Evolutionary conservation across 2,329 filamentous ascomycete genomes (phyloP).

Genomic region (Madurella mycetomatis): DNA sequence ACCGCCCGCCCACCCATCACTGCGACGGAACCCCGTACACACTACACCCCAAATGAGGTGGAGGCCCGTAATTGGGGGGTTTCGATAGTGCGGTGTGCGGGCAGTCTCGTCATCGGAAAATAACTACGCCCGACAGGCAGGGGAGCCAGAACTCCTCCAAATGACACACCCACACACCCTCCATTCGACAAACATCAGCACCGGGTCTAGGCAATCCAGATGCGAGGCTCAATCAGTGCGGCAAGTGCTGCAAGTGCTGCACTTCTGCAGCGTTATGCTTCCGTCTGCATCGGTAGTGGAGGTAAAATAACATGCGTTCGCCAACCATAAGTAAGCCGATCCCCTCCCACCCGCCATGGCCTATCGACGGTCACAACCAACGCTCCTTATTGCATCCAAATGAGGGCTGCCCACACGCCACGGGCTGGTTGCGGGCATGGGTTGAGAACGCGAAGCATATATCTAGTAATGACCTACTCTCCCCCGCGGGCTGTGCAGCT

Average conservation of each 20-base stretch:
- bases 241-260: neutral
- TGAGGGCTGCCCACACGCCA: too few relatives aligned
- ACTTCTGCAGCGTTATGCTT: neutral
- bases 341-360: too few relatives aligned
- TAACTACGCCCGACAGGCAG: constrained; percentile 3
- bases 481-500: too few relatives aligned
- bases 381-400: too few relatives aligned
- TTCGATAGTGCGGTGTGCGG: constrained; percentile 15
- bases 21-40: constrained; percentile 13
- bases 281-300: too few relatives aligned
- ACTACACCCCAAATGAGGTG: constrained; percentile 19
- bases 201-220: neutral
- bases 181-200: neutral
- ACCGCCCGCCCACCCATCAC: constrained; percentile 11
- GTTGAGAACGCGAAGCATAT: too few relatives aligned
- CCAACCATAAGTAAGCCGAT: too few relatives aligned
- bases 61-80: constrained; percentile 17
- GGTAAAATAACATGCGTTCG: too few relatives aligned
- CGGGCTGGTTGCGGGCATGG: too few relatives aligned
- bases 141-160: neutral
- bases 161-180: neutral
- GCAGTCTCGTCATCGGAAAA: constrained; percentile 14
- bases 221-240: neutral
- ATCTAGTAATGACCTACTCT: too few relatives aligned
- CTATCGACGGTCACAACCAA: too few relatives aligned